Evolutionary conservation across 352 stramenopile genomes (phyloP).

Genomic region (Globisporangium cederbergense): DNA sequence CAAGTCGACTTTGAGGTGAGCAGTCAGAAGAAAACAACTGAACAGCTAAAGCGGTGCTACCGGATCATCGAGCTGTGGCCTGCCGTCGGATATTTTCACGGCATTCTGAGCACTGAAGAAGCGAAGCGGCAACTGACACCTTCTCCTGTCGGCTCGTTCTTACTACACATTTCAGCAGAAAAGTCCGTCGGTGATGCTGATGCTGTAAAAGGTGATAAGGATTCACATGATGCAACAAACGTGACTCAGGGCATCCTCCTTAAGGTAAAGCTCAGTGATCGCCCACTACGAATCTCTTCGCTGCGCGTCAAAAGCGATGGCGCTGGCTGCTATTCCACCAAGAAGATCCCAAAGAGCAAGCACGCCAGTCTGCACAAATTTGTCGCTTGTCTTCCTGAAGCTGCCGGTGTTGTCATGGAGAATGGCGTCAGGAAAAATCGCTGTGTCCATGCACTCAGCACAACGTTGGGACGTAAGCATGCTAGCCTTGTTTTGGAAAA

Average conservation of each 20-base stretch:
- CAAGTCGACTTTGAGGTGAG: conserved; percentile 18
- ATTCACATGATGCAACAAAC: neutral
- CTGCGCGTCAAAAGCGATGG: conserved; percentile 33
- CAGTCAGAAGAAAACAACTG: neutral
- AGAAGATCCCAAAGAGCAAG: conserved; percentile 28
- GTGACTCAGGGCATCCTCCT: conserved; percentile 22
- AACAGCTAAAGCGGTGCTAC: conserved; percentile 34
- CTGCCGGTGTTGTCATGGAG: conserved; percentile 31
- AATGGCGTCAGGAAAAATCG: conserved; percentile 32
- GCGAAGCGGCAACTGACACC: conserved; percentile 27
- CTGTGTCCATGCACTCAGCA: conserved; percentile 16
- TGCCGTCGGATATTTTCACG: conserved; percentile 55
- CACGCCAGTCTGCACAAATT: conserved; percentile 48
- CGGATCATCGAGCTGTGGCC: conserved; percentile 50
- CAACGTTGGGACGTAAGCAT: conserved; percentile 16
- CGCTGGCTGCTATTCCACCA: conserved; percentile 29
- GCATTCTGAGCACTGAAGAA: conserved; percentile 22
- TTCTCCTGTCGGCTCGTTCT: conserved; percentile 36
- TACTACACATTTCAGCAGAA: conserved; percentile 29
- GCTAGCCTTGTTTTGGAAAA: conserved; percentile 13
- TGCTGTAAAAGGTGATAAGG: neutral
- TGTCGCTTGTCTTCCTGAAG: conserved; percentile 32
- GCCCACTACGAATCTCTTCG: conserved; percentile 34
- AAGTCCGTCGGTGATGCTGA: neutral
- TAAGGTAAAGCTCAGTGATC: conserved; percentile 42